A percentile compares a stretch with the other conserved stretches of the same genome.
phyloP scores from a whole-genome alignment of 441 rosid species.

The Omphalea diandra region DNA sequence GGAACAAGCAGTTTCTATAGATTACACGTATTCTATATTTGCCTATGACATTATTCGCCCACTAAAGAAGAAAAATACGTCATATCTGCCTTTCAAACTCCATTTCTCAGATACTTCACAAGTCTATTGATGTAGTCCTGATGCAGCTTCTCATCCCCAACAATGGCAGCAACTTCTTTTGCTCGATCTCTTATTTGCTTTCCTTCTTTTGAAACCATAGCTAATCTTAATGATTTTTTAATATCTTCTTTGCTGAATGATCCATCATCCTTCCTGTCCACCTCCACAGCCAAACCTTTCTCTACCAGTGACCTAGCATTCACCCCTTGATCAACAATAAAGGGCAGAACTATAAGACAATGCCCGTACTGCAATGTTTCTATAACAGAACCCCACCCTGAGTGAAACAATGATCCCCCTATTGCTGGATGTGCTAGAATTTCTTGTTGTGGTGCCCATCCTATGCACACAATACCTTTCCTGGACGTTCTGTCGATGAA shows the following conservation, averaged over 20 bases:
- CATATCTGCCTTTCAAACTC: background rate
- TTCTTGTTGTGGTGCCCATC: slow-evolving; percentile 36
- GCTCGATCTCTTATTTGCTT: slow-evolving; percentile 13
- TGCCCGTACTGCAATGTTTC: slow-evolving; percentile 34
- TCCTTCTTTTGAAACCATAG: slow-evolving; percentile 31
- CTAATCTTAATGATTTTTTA: slow-evolving; percentile 20
- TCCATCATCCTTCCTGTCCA: slow-evolving; percentile 33
- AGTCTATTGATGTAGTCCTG: slow-evolving; percentile 11
- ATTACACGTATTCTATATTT: background rate
- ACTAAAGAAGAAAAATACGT: background rate
- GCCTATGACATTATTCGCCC: background rate
- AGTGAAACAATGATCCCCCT: slow-evolving; percentile 34
- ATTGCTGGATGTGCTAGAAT: slow-evolving; percentile 32
- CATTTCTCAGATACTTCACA: slow-evolving; percentile 15
- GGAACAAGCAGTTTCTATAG: background rate
- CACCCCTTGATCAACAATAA: slow-evolving; percentile 27
- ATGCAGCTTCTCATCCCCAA: slow-evolving; percentile 25
- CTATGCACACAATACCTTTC: slow-evolving; percentile 27
- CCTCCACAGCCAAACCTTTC: slow-evolving; percentile 25
- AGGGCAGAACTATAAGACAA: slow-evolving; percentile 20
- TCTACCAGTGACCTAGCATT: slow-evolving; percentile 30
- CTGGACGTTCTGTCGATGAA: slow-evolving; percentile 11
- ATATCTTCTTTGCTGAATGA: slow-evolving; percentile 17
- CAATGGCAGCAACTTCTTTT: slow-evolving; percentile 16
- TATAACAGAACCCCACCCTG: slow-evolving; percentile 34